Percentiles rank a stretch among this genome's conserved stretches.
phyloP scores from a whole-genome alignment of 306 rosid genomes.

The Medicago ruthenica region DNA sequence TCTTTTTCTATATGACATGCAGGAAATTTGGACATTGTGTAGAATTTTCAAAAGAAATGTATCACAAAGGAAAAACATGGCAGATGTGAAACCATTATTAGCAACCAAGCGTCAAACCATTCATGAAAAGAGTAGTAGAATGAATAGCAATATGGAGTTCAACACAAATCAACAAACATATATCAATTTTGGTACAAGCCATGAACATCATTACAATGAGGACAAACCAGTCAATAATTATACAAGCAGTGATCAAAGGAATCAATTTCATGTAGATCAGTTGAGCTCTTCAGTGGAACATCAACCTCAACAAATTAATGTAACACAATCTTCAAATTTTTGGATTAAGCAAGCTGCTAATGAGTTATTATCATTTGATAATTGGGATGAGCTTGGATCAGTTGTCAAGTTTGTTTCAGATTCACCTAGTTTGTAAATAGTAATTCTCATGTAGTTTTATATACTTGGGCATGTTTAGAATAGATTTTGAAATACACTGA shows the following conservation, averaged over 20 bases:
- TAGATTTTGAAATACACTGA: background rate
- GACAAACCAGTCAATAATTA: conserved; percentile 46
- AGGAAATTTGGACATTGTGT: conserved; percentile 98
- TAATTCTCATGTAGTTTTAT: background rate
- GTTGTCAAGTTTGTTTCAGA: conserved; percentile 66
- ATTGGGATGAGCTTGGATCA: conserved; percentile 90
- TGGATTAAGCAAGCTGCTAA: background rate
- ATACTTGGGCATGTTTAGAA: background rate
- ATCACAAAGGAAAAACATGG: conserved; percentile 55
- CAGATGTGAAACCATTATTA: conserved; percentile 55
- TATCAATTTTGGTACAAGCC: conserved; percentile 58
- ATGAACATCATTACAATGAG: conserved; percentile 37
- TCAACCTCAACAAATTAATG: conserved; percentile 34
- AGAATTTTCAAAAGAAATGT: conserved; percentile 76
- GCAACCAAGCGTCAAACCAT: conserved; percentile 44
- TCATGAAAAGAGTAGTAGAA: conserved; percentile 39
- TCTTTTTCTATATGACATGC: conserved; percentile 25
- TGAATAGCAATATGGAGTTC: conserved; percentile 38
- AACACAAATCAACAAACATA: conserved; percentile 52
- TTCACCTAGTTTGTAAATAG: conserved; percentile 39
- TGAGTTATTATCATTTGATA: conserved; percentile 42
- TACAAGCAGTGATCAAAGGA: conserved; percentile 25
- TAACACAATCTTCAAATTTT: conserved; percentile 29
- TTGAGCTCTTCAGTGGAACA: conserved; percentile 41
- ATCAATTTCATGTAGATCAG: conserved; percentile 40